phyloP scores from a whole-genome alignment of 129 eudicot species.

The Centaurea solstitialis region DNA sequence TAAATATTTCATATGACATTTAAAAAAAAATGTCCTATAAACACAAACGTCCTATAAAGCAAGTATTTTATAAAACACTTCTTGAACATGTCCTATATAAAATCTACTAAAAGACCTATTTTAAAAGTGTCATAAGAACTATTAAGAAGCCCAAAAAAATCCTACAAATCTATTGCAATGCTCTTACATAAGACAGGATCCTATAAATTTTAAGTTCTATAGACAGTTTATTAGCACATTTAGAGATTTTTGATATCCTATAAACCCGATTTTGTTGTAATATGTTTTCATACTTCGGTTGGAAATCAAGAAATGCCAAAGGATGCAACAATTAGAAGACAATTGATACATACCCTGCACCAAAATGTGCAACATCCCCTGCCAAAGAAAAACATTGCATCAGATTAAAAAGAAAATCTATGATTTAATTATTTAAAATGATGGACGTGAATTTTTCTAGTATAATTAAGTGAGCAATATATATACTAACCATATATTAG shows the following conservation, averaged over 20 bases:
- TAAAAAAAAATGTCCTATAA: no score
- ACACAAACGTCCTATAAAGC: no score
- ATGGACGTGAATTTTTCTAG: neutral
- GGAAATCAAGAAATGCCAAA: constrained; percentile 6
- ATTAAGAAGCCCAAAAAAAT: no score
- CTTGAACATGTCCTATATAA: no score
- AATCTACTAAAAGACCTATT: no score
- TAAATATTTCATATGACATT: no score
- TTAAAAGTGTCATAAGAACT: no score
- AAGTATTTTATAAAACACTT: no score
- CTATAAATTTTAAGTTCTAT: no score
- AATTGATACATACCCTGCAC: constrained; percentile 67
- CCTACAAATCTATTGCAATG: neutral
- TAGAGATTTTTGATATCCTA: neutral
- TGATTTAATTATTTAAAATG: neutral
- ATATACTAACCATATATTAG: constrained; percentile 60
- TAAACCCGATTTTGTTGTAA: neutral
- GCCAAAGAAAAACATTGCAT: constrained; percentile 29
- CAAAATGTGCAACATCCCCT: constrained; percentile 89
- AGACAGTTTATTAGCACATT: no score
- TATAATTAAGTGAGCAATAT: neutral
- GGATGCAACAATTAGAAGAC: neutral
- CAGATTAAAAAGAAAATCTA: neutral
- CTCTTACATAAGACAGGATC: no score
- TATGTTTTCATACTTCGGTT: neutral